Evolutionary conservation across 106 monocot species (phyloP).

Genomic region (Apostasia shenzhenica): DNA sequence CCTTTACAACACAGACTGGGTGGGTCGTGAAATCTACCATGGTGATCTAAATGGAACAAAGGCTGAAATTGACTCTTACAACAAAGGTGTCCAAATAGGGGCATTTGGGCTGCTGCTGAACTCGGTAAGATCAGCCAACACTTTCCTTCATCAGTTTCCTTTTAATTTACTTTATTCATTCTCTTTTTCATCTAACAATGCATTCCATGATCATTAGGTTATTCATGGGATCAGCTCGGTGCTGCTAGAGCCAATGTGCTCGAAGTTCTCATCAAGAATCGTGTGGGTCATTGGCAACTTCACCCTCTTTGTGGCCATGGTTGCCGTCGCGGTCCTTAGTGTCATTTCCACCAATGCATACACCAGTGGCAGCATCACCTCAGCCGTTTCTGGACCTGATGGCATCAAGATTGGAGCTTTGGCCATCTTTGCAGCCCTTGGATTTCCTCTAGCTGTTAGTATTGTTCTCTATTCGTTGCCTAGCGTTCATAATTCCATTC

Average conservation of each 20-base stretch:
- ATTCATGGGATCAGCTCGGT: conserved; percentile 46
- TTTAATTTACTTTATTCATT: no score
- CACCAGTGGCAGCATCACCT: neutral
- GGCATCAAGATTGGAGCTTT: conserved; percentile 24
- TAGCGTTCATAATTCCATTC: neutral
- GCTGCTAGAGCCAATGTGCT: conserved; percentile 45
- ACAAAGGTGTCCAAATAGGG: conserved; percentile 45
- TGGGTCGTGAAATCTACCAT: conserved; percentile 62
- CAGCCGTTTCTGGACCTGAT: neutral
- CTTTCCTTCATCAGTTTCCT: neutral
- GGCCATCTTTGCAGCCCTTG: conserved; percentile 32
- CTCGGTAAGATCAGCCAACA: conserved; percentile 21
- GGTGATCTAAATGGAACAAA: conserved; percentile 35
- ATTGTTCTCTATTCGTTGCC: neutral
- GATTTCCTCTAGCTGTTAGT: conserved; percentile 32
- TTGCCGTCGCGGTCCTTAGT: conserved; percentile 30
- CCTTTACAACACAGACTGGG: conserved; percentile 64
- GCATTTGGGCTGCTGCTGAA: conserved; percentile 58
- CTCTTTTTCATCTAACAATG: no score
- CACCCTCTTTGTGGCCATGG: conserved; percentile 37
- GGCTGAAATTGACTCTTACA: conserved; percentile 22
- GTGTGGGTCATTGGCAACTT: conserved; percentile 67
- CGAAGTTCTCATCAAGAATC: conserved; percentile 28
- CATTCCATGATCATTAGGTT: conserved; percentile 22
- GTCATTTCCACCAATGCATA: conserved; percentile 5